phyloP scores from a whole-genome alignment of 1,284 basidiomycete genomes.

The Ceratorhiza oryzae-sativae region DNA sequence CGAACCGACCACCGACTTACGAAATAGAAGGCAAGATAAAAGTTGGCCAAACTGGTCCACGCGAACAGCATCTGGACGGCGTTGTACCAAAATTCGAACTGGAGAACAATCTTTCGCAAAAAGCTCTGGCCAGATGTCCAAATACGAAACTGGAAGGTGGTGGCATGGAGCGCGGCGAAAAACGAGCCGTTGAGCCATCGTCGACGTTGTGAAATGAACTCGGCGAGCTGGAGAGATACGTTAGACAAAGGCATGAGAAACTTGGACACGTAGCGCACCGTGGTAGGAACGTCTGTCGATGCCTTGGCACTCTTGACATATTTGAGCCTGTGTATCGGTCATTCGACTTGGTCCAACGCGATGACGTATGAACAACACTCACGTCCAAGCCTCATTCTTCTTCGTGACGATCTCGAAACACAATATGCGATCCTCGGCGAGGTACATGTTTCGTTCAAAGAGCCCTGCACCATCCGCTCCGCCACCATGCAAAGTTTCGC shows the following conservation, averaged over 20 bases:
- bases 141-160: slow-evolving; percentile 82
- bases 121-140: slow-evolving; percentile 91
- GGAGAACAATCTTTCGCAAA: slow-evolving; percentile 83
- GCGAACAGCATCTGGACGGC: slow-evolving; percentile 70
- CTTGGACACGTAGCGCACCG: slow-evolving; percentile 52
- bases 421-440: slow-evolving; percentile 92
- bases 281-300: slow-evolving; percentile 84
- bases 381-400: slow-evolving; percentile 82
- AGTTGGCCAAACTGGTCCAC: slow-evolving; percentile 84
- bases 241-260: slow-evolving; percentile 6
- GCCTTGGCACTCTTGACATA: slow-evolving; percentile 94
- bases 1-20: slow-evolving; percentile 54
- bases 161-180: slow-evolving; percentile 86
- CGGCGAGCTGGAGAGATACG: slow-evolving; percentile 67
- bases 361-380: slow-evolving; percentile 50
- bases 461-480: slow-evolving; percentile 66
- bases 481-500: slow-evolving; percentile 83
- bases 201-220: slow-evolving; percentile 90
- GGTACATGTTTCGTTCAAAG: slow-evolving; percentile 60
- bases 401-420: slow-evolving; percentile 99
- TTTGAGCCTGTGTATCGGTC: slow-evolving; percentile 63
- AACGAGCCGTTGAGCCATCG: slow-evolving; percentile 90
- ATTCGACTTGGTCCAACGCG: slow-evolving; percentile 29
- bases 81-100: slow-evolving; percentile 85
- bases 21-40: slow-evolving; percentile 85